Percentiles rank a stretch among this genome's conserved stretches.
Conservation (phyloP, 495 filamentous ascomycete genomes). For the Podospora conica region DNA sequence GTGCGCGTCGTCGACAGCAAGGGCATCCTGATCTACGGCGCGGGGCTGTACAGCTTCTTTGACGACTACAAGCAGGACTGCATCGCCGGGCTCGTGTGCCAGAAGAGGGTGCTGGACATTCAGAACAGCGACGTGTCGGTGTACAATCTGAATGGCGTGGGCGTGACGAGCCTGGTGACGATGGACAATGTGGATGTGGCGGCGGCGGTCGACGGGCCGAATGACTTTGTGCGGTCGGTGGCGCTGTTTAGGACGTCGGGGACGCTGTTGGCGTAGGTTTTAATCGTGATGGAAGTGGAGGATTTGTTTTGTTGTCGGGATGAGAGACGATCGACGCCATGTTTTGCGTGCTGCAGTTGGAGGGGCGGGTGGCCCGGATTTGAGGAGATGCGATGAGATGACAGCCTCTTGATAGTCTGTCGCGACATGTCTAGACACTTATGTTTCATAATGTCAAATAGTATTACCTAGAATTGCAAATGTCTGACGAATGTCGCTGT, state of each 20-base stretch:
- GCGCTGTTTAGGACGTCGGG: neutral
- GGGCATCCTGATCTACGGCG: constrained; percentile 57
- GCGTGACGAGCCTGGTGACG: constrained; percentile 38
- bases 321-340: neutral
- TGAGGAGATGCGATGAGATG: neutral
- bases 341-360: no score
- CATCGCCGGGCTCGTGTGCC: constrained; percentile 48
- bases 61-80: constrained; percentile 42
- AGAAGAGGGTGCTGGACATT: constrained; percentile 55
- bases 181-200: constrained; percentile 46
- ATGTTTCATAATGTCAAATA: neutral
- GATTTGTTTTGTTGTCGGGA: neutral
- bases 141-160: constrained; percentile 50
- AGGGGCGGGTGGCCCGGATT: neutral
- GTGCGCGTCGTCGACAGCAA: constrained; percentile 47
- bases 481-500: neutral
- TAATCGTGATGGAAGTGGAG: neutral
- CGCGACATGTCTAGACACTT: neutral
- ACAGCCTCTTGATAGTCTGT: neutral
- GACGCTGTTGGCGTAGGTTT: neutral
- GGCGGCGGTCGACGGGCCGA: constrained; percentile 45
- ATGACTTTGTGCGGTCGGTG: constrained; percentile 18
- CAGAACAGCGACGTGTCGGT: constrained; percentile 38
- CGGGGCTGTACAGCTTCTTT: constrained; percentile 58
- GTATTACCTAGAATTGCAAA: neutral